phyloP scores from a whole-genome alignment of 176 grass and related monocot species.

The Eragrostis nindensis region DNA sequence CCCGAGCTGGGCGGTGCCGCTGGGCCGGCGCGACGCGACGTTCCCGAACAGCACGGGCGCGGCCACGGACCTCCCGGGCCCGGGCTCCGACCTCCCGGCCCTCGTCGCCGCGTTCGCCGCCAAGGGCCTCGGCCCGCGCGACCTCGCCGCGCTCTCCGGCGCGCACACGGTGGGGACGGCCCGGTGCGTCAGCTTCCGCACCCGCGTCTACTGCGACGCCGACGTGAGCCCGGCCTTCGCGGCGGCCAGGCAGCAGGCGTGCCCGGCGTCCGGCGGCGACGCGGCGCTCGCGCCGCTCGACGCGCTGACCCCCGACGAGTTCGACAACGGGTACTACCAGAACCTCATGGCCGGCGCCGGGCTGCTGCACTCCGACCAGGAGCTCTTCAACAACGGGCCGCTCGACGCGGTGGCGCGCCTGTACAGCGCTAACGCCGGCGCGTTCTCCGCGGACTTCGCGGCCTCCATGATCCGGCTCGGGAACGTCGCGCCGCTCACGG shows the following conservation, averaged over 20 bases:
- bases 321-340: slow-evolving; percentile 78
- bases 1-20: slow-evolving; percentile 69
- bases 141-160: slow-evolving; percentile 67
- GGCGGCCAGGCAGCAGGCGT: not conserved
- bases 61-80: slow-evolving; percentile 53
- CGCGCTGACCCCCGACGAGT: slow-evolving; percentile 50
- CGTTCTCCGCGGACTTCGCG: slow-evolving; percentile 62
- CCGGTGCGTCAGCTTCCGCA: slow-evolving; percentile 53
- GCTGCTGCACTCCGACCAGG: slow-evolving; percentile 85
- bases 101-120: slow-evolving; percentile 55
- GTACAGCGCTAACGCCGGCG: slow-evolving; percentile 56
- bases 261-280: slow-evolving; percentile 54
- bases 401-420: slow-evolving; percentile 53
- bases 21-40: slow-evolving; percentile 67
- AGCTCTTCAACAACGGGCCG: slow-evolving; percentile 72
- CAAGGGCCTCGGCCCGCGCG: slow-evolving; percentile 60
- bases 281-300: slow-evolving; percentile 52
- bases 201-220: slow-evolving; percentile 64
- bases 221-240: slow-evolving; percentile 51
- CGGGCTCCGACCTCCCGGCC: slow-evolving; percentile 31
- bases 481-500: slow-evolving; percentile 53
- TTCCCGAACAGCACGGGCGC: slow-evolving; percentile 48
- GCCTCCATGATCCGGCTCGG: slow-evolving; percentile 73
- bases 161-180: slow-evolving; percentile 69
- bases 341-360: slow-evolving; percentile 56